Percentiles rank a stretch among this genome's conserved stretches.
phyloP scores from a whole-genome alignment of 371 early-diverging fungal species.

The Dinochytrium kinnereticum region DNA sequence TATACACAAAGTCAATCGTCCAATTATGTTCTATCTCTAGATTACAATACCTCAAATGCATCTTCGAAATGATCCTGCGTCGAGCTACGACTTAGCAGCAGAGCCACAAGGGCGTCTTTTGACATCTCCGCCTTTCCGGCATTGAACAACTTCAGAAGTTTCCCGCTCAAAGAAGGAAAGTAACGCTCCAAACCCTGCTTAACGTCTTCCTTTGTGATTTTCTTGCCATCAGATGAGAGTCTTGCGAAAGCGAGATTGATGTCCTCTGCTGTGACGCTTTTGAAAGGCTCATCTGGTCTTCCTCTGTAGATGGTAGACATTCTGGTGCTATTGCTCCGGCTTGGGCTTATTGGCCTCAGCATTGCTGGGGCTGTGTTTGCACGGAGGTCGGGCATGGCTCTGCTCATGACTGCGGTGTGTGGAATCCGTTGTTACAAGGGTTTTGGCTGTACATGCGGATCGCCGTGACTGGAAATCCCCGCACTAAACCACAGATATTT shows the following conservation, averaged over 20 bases:
- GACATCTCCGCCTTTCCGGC: constrained; percentile 27
- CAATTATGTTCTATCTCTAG: not conserved
- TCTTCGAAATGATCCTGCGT: constrained; percentile 28
- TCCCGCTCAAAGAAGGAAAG: constrained; percentile 19
- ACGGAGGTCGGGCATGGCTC: not conserved
- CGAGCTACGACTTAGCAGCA: constrained; percentile 15
- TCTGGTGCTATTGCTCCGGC: constrained; percentile 2
- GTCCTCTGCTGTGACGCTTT: constrained; percentile 25
- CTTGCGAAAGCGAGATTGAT: constrained; percentile 17
- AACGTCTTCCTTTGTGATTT: constrained; percentile 23
- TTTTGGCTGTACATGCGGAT: too few species aligned
- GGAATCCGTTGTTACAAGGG: too few species aligned
- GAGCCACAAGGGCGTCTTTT: constrained; percentile 23
- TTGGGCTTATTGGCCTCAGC: not conserved
- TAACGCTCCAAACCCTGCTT: constrained; percentile 8
- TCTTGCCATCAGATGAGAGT: constrained; percentile 26
- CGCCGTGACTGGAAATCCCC: too few species aligned
- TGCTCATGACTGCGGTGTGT: not conserved
- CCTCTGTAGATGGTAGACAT: not conserved
- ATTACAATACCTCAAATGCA: constrained; percentile 23
- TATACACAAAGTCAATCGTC: not conserved
- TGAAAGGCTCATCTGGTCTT: constrained; percentile 12
- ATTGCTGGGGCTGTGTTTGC: not conserved
- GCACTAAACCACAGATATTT: not conserved
- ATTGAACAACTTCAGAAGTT: constrained; percentile 20